Conservation (phyloP, 2,329 filamentous ascomycete species). For the Colletotrichum melonis region DNA sequence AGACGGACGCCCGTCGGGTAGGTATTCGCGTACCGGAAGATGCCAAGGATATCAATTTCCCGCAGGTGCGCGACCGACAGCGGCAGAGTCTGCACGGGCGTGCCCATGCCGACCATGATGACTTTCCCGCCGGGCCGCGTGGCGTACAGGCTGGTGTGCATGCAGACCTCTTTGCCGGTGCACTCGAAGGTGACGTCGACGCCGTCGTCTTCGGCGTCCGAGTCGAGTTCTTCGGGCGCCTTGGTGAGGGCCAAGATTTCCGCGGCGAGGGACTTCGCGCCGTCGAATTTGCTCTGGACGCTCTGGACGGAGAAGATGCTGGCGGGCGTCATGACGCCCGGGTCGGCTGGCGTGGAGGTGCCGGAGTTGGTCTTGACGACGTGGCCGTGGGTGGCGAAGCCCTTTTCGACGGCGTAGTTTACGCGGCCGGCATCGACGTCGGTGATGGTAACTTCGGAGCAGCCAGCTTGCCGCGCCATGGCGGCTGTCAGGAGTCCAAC, state of each 20-base stretch:
- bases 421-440: slow-evolving; percentile 71
- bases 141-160: slow-evolving; percentile 80
- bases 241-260: slow-evolving; percentile 59
- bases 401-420: slow-evolving; percentile 66
- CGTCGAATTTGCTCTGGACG: slow-evolving; percentile 62
- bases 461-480: slow-evolving; percentile 71
- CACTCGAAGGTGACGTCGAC: slow-evolving; percentile 81
- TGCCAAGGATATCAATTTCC: slow-evolving; percentile 82
- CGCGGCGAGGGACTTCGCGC: slow-evolving; percentile 60
- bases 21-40: slow-evolving; percentile 80
- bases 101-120: slow-evolving; percentile 84
- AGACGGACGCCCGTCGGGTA: slow-evolving; percentile 77
- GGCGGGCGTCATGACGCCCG: slow-evolving; percentile 54
- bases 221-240: slow-evolving; percentile 41
- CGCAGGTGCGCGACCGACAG: slow-evolving; percentile 78
- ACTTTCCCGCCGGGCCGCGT: slow-evolving; percentile 77
- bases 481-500: slow-evolving; percentile 72
- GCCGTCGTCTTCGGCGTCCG: slow-evolving; percentile 67
- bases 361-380: slow-evolving; percentile 60
- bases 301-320: slow-evolving; percentile 59
- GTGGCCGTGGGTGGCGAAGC: slow-evolving; percentile 70
- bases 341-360: slow-evolving; percentile 57
- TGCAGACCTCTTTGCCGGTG: slow-evolving; percentile 79
- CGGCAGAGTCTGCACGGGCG: slow-evolving; percentile 79
- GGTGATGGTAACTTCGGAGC: slow-evolving; percentile 68